Conservation (phyloP, 495 filamentous ascomycete genomes). For the Penicillium alfredii region DNA sequence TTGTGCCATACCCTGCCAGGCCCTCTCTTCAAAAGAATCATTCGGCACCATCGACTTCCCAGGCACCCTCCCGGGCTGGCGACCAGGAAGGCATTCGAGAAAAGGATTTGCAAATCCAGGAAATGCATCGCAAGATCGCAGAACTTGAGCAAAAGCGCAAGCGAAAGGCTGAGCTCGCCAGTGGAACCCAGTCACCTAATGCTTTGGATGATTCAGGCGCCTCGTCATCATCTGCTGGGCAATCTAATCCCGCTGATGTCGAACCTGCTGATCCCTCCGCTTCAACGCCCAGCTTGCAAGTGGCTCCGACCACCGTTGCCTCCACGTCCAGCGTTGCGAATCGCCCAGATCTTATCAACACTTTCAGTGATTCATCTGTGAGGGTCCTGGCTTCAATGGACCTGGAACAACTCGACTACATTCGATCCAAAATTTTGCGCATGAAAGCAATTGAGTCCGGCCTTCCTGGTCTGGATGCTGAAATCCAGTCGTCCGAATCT, state of each 20-base stretch:
- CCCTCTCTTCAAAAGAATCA: constrained; percentile 8
- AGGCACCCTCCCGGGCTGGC: constrained; percentile 24
- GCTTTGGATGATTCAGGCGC: constrained; percentile 13
- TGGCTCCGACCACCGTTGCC: not conserved
- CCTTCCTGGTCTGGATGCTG: constrained; percentile 51
- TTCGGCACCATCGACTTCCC: constrained; percentile 32
- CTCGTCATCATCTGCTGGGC: constrained; percentile 16
- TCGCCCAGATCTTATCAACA: constrained; percentile 6
- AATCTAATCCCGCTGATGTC: constrained; percentile 10
- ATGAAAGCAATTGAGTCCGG: constrained; percentile 52
- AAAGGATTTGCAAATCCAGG: constrained; percentile 66
- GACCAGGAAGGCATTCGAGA: constrained; percentile 53
- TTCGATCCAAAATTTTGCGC: constrained; percentile 34
- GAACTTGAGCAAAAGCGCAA: constrained; percentile 66
- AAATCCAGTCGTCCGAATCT: constrained; percentile 40
- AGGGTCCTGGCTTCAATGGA: constrained; percentile 13
- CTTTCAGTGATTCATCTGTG: constrained; percentile 11
- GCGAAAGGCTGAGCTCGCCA: constrained; percentile 43
- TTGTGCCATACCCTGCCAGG: constrained; percentile 1
- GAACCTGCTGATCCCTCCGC: constrained; percentile 4
- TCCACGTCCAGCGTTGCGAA: constrained; percentile 2
- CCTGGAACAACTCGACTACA: constrained; percentile 16
- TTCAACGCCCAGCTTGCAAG: not conserved
- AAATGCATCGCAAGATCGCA: constrained; percentile 68
- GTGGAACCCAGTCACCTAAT: constrained; percentile 31